phyloP scores from a whole-genome alignment of 345 rosid genomes.

The Salix udensis region DNA sequence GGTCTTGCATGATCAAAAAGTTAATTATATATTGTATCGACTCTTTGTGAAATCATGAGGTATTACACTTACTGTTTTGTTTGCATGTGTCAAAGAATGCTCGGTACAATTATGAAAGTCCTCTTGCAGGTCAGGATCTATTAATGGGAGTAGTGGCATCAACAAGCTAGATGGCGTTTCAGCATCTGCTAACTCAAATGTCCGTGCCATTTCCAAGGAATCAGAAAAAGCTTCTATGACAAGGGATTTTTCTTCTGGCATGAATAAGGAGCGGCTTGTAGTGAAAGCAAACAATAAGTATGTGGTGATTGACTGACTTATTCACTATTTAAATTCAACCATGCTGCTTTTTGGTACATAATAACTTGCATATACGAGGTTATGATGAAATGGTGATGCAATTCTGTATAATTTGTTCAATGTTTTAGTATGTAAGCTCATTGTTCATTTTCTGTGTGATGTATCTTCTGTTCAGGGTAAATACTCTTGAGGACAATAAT shows the following conservation, averaged over 20 bases:
- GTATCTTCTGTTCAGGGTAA: conserved; percentile 32
- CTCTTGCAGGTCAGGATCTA: conserved; percentile 43
- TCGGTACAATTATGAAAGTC: neutral
- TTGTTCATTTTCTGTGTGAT: conserved; percentile 1
- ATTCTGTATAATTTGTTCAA: conserved; percentile 1
- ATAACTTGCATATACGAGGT: neutral
- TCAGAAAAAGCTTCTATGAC: conserved; percentile 38
- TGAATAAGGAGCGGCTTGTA: conserved; percentile 39
- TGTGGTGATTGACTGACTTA: conserved; percentile 13
- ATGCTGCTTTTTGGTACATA: neutral
- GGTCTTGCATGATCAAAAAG: neutral
- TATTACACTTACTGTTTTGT: neutral
- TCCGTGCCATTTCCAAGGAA: conserved; percentile 33
- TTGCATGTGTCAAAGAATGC: neutral
- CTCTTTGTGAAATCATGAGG: neutral
- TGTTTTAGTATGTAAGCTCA: neutral
- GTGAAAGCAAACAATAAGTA: conserved; percentile 45
- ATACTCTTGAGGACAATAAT: conserved; percentile 31
- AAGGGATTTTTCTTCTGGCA: conserved; percentile 34
- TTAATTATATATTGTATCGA: neutral
- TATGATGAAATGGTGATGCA: neutral
- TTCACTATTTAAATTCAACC: neutral
- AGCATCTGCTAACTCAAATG: conserved; percentile 25
- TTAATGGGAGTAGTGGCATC: conserved; percentile 25
- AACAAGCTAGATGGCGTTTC: conserved; percentile 36